Evolutionary conservation across 2,329 filamentous ascomycete genomes (phyloP).

Genomic region (Curvularia spicifera): DNA sequence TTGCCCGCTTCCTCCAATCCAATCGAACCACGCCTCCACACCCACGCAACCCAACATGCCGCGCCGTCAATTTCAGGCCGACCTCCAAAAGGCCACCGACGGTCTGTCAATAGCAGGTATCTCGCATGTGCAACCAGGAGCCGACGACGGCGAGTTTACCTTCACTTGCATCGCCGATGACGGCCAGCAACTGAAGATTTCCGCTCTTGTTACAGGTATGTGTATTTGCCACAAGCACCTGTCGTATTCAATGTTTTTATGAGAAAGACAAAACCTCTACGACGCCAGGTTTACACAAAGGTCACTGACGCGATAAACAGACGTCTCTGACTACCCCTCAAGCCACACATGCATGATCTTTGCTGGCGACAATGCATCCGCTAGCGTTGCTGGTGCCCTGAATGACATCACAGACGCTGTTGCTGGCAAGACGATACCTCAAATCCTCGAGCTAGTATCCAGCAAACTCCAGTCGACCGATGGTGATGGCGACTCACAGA

Average conservation of each 20-base stretch:
- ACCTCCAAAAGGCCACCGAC: conserved; percentile 56
- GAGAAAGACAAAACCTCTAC: no score
- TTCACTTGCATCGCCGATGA: conserved; percentile 56
- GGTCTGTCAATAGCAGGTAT: conserved; percentile 57
- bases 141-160: conserved; percentile 74
- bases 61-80: conserved; percentile 68
- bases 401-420: conserved; percentile 53
- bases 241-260: not conserved
- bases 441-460: conserved; percentile 58
- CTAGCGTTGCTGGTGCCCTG: conserved; percentile 53
- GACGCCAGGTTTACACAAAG: not conserved
- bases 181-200: conserved; percentile 45
- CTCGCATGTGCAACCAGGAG: conserved; percentile 63
- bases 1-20: not conserved
- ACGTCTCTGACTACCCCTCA: conserved; percentile 66
- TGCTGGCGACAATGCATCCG: conserved; percentile 57
- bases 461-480: conserved; percentile 44
- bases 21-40: not conserved
- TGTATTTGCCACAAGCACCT: not conserved
- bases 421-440: conserved; percentile 55
- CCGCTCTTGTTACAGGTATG: conserved; percentile 47
- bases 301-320: conserved; percentile 36
- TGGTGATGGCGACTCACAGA: conserved; percentile 52
- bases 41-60: conserved; percentile 60
- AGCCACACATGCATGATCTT: conserved; percentile 65